phyloP scores from a whole-genome alignment of 1,284 basidiomycete species.

The Pyrrhoderma noxium region DNA sequence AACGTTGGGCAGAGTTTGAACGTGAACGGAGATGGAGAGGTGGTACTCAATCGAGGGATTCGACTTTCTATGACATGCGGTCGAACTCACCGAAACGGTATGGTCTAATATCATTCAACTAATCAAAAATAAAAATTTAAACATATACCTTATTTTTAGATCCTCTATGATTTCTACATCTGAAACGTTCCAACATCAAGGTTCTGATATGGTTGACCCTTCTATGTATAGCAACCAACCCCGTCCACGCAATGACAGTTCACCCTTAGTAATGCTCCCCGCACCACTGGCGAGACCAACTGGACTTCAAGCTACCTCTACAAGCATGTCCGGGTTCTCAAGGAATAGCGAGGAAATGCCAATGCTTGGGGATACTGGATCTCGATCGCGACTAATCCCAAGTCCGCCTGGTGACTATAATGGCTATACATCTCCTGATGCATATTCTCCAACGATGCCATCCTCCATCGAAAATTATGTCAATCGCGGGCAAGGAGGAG shows the following conservation, averaged over 20 bases:
- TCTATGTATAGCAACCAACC: slow-evolving; percentile 30
- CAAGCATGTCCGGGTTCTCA: slow-evolving; percentile 46
- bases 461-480: slow-evolving; percentile 36
- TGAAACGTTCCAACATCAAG: slow-evolving; percentile 56
- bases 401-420: slow-evolving; percentile 43
- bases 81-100: slow-evolving; percentile 52
- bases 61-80: slow-evolving; percentile 51
- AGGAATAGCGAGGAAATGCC: slow-evolving; percentile 63
- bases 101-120: slow-evolving; percentile 30
- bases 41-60: slow-evolving; percentile 79
- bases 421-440: slow-evolving; percentile 22
- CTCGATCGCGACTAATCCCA: slow-evolving; percentile 51
- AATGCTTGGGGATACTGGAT: slow-evolving; percentile 44
- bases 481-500: slow-evolving; percentile 28
- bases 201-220: slow-evolving; percentile 61
- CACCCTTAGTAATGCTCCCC: slow-evolving; percentile 61
- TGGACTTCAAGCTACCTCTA: slow-evolving; percentile 36
- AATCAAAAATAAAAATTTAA: no score
- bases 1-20: slow-evolving; percentile 98
- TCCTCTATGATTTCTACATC: slow-evolving; percentile 73
- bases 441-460: slow-evolving; percentile 21
- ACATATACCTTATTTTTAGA: slow-evolving; percentile 28
- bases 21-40: slow-evolving; percentile 90
- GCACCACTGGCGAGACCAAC: slow-evolving; percentile 45
- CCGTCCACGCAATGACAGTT: slow-evolving; percentile 58